A percentile compares a stretch with the other conserved stretches of the same genome.
Conservation (phyloP, 352 stramenopile genomes). For the Discostella stelligera region DNA sequence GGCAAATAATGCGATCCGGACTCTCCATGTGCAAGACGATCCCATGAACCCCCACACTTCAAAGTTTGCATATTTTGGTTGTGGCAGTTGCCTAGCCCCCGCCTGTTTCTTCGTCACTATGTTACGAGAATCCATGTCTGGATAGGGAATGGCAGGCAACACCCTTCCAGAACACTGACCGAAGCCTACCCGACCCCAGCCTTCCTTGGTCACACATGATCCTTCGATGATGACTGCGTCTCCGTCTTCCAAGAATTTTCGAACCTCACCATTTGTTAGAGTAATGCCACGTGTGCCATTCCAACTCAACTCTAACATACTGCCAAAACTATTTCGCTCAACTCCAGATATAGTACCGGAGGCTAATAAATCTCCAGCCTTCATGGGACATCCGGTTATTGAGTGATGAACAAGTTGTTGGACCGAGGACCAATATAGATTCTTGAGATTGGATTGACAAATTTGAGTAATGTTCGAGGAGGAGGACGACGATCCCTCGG, state of each 20-base stretch:
- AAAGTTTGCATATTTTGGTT: constrained; percentile 57
- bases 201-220: constrained; percentile 89
- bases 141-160: constrained; percentile 80
- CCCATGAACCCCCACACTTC: constrained; percentile 88
- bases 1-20: constrained; percentile 86
- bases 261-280: constrained; percentile 75
- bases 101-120: neutral
- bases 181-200: constrained; percentile 90
- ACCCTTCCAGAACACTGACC: constrained; percentile 90
- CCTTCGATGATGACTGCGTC: constrained; percentile 91
- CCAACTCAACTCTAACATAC: constrained; percentile 95
- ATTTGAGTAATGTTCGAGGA: constrained; percentile 59
- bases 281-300: constrained; percentile 83
- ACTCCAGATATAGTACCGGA: constrained; percentile 93
- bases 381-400: constrained; percentile 95
- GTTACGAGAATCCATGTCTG: constrained; percentile 17
- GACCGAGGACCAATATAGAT: constrained; percentile 96
- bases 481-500: constrained; percentile 5
- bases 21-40: constrained; percentile 88
- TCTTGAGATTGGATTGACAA: constrained; percentile 91
- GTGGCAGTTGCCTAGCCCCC: constrained; percentile 2
- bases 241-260: constrained; percentile 94
- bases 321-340: constrained; percentile 86
- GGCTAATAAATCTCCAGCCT: constrained; percentile 90
- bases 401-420: constrained; percentile 96